These are phyloP conservation scores for Fraxinus floribunda DNA, from an alignment of 305 asterid genomes.

Conservation along the genomic window DNA sequence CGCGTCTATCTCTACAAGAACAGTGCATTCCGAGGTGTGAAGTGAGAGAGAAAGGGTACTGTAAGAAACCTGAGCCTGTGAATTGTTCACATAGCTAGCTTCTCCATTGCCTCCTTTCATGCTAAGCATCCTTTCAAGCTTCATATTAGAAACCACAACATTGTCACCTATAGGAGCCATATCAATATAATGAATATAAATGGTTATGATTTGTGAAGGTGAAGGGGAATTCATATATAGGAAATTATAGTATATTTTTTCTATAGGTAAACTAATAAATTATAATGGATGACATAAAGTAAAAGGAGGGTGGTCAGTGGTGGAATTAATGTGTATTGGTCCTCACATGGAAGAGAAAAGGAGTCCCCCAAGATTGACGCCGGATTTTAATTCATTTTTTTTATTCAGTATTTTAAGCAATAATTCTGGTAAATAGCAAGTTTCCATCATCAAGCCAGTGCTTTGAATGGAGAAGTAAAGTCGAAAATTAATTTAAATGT, in stretches of 20 bases:
- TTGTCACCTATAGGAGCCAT: conserved; percentile 62
- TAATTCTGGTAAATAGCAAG: background rate
- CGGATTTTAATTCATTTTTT: background rate
- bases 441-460: background rate
- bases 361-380: background rate
- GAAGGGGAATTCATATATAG: background rate
- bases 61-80: conserved; percentile 78
- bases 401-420: background rate
- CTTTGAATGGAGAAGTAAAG: background rate
- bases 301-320: background rate
- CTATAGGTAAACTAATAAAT: background rate
- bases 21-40: background rate
- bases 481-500: background rate
- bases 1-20: background rate
- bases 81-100: conserved; percentile 81
- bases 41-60: background rate
- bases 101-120: conserved; percentile 78
- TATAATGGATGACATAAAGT: background rate
- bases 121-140: conserved; percentile 58
- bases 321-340: background rate
- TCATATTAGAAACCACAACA: conserved; percentile 55
- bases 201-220: background rate
- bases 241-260: too few species aligned
- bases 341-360: background rate
- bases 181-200: background rate